Evolutionary conservation across 148 eudicot species (phyloP).

Genomic region (Rhododendron ovatum): DNA sequence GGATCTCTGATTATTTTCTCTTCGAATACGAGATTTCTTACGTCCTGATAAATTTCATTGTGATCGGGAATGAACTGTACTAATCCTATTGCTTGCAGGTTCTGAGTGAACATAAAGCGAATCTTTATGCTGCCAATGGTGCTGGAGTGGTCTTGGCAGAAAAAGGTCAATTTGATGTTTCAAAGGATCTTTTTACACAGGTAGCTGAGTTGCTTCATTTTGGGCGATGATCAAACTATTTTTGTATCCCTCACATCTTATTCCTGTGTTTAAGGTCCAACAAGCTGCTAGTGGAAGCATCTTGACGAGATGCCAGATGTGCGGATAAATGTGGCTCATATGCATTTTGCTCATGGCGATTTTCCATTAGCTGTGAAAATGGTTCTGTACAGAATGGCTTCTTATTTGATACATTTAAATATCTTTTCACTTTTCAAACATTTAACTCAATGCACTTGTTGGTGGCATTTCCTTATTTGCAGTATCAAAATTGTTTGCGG

Average conservation of each 20-base stretch:
- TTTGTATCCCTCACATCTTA: background rate
- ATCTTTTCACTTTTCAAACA: background rate
- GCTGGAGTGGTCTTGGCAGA: constrained; percentile 91
- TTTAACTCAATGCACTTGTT: constrained; percentile 2
- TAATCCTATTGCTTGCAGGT: constrained; percentile 42
- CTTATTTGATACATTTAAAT: background rate
- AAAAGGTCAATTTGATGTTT: constrained; percentile 89
- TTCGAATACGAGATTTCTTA: background rate
- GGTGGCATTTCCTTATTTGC: constrained; percentile 22
- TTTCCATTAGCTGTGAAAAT: constrained; percentile 81
- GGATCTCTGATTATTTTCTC: background rate
- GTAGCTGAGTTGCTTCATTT: constrained; percentile 24
- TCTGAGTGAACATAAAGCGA: constrained; percentile 57
- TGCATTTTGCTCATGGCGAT: constrained; percentile 93
- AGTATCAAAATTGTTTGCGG: constrained; percentile 95
- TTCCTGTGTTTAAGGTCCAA: constrained; percentile 57
- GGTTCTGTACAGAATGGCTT: constrained; percentile 29
- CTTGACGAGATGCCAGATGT: constrained; percentile 92
- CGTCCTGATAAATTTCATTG: background rate
- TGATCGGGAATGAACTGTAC: background rate
- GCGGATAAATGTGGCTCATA: constrained; percentile 97
- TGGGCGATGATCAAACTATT: background rate
- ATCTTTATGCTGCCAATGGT: constrained; percentile 95
- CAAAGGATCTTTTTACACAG: constrained; percentile 87
- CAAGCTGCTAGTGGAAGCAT: constrained; percentile 92